phyloP scores from a whole-genome alignment of 768 basidiomycete species.

The Trametes cinnabarina region DNA sequence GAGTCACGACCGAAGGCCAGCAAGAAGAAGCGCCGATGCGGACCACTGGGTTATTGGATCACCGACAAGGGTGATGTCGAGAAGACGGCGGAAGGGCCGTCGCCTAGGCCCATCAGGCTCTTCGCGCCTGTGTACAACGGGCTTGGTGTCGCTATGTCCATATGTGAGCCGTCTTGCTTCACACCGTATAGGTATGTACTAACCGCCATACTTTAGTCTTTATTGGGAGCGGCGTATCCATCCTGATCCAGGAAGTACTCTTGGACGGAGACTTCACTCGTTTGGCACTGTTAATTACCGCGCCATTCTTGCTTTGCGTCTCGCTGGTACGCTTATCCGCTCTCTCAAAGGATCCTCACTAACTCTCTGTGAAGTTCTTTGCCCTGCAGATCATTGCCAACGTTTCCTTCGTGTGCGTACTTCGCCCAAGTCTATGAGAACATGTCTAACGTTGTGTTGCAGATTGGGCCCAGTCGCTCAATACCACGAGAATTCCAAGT shows the following conservation, averaged over 20 bases:
- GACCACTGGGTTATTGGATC: slow-evolving; percentile 24
- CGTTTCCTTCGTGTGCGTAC: slow-evolving; percentile 61
- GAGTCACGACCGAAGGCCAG: background rate
- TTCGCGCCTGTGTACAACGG: slow-evolving; percentile 75
- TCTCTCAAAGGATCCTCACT: slow-evolving; percentile 48
- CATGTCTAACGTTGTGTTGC: background rate
- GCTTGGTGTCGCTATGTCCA: slow-evolving; percentile 57
- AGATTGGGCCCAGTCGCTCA: slow-evolving; percentile 86
- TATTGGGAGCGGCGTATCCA: slow-evolving; percentile 55
- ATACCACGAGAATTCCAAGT: slow-evolving; percentile 79
- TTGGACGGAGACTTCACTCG: slow-evolving; percentile 64
- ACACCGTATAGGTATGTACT: background rate
- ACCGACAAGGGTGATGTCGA: slow-evolving; percentile 47
- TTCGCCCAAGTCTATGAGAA: background rate
- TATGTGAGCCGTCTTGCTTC: slow-evolving; percentile 46
- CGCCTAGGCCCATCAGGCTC: slow-evolving; percentile 43
- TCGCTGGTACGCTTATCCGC: slow-evolving; percentile 52
- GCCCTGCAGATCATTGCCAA: slow-evolving; percentile 63
- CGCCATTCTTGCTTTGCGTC: slow-evolving; percentile 74
- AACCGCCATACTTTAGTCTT: slow-evolving; percentile 47
- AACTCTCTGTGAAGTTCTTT: slow-evolving; percentile 55
- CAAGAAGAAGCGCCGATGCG: slow-evolving; percentile 25
- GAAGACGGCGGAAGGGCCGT: slow-evolving; percentile 39
- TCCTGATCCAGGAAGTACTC: slow-evolving; percentile 62
- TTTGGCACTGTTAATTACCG: slow-evolving; percentile 62